phyloP scores from a whole-genome alignment of 352 stramenopile genomes.

The Pythium guiyangense region DNA sequence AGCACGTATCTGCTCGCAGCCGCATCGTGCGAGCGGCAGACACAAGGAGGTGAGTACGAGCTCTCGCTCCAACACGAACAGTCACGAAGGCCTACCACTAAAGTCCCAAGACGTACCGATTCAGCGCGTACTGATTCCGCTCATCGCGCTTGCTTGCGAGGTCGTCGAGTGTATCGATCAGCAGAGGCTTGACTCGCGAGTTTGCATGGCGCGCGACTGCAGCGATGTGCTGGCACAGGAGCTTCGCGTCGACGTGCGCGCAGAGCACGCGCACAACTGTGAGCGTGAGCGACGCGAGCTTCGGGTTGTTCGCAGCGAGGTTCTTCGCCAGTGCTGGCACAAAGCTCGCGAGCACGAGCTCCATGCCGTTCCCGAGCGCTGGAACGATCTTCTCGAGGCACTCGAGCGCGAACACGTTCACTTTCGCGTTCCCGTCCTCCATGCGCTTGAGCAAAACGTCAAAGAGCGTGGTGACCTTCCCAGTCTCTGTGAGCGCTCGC shows the following conservation, averaged over 20 bases:
- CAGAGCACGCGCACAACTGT: conserved; percentile 43
- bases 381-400: conserved; percentile 46
- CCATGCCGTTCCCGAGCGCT: conserved; percentile 43
- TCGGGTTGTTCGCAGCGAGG: conserved; percentile 47
- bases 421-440: conserved; percentile 76
- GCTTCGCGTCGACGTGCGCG: conserved; percentile 32
- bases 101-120: conserved; percentile 14
- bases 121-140: conserved; percentile 52
- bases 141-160: conserved; percentile 35
- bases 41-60: background rate
- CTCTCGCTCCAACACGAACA: background rate
- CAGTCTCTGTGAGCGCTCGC: conserved; percentile 23
- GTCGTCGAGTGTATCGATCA: conserved; percentile 48
- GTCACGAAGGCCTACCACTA: background rate
- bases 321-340: conserved; percentile 52
- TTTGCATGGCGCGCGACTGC: conserved; percentile 47
- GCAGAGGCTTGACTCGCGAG: conserved; percentile 43
- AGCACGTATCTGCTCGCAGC: conserved; percentile 48
- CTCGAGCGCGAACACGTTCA: conserved; percentile 57
- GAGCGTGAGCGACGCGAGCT: conserved; percentile 38
- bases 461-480: conserved; percentile 58
- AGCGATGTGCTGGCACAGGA: conserved; percentile 55
- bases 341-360: conserved; percentile 51
- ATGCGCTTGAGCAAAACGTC: conserved; percentile 63
- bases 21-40: background rate